Conservation (phyloP, 345 rosid genomes). For the Syzygium aromaticum region DNA sequence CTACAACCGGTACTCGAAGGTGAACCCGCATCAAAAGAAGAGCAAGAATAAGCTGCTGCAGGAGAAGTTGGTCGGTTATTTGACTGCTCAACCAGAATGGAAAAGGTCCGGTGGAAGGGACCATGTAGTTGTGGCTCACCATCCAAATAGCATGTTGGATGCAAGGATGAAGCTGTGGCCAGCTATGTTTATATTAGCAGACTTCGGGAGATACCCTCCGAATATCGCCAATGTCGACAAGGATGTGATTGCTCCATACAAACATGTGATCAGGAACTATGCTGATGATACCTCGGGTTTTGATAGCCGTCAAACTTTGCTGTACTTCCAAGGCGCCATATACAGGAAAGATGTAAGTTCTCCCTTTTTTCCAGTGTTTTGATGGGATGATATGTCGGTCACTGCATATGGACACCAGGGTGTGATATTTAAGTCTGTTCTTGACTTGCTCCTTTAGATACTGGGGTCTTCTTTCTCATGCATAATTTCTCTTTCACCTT, state of each 20-base stretch:
- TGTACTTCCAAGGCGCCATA: conserved; percentile 96
- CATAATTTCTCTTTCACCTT: neutral
- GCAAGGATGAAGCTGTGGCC: conserved; percentile 78
- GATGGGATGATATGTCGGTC: neutral
- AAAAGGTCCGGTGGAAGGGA: conserved; percentile 66
- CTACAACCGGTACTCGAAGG: conserved; percentile 66
- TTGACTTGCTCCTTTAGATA: neutral
- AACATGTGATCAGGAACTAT: conserved; percentile 58
- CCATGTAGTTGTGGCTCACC: conserved; percentile 84
- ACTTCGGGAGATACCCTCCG: conserved; percentile 91
- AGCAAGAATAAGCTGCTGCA: conserved; percentile 55
- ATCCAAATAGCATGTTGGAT: conserved; percentile 82
- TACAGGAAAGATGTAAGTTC: conserved; percentile 83
- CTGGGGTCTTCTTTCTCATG: neutral
- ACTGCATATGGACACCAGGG: neutral
- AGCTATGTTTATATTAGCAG: conserved; percentile 73
- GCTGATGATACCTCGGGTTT: conserved; percentile 55
- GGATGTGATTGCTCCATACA: conserved; percentile 92
- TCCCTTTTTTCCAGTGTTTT: neutral
- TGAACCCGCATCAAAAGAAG: conserved; percentile 45
- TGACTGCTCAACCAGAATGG: conserved; percentile 70
- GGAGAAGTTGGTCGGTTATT: conserved; percentile 50
- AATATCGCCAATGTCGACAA: conserved; percentile 72
- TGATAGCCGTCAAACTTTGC: conserved; percentile 62
- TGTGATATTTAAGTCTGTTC: neutral